These are phyloP conservation scores for Cordyceps javanica DNA, from an alignment of 2,329 filamentous ascomycete species.

Conservation along the genomic window DNA sequence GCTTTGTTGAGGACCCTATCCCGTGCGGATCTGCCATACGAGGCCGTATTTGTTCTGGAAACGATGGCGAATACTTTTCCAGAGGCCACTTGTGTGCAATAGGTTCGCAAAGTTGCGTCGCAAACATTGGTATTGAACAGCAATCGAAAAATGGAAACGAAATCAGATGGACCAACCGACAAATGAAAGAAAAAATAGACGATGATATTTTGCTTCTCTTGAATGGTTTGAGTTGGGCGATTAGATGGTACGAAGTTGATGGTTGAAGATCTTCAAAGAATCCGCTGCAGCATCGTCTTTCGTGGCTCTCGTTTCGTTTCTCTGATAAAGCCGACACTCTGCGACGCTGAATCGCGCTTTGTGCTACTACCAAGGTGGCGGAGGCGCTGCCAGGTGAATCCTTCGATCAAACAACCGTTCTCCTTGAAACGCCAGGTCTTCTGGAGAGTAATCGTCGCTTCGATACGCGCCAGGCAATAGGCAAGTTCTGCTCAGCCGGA, in stretches of 20 bases:
- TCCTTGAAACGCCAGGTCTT: neutral
- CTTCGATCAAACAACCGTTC: neutral
- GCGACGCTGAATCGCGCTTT: neutral
- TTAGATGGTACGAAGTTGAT: neutral
- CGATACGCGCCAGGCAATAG: neutral
- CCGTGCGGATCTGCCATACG: constrained; percentile 11
- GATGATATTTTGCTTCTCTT: neutral
- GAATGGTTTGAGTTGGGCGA: neutral
- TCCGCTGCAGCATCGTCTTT: neutral
- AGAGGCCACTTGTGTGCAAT: constrained; percentile 13
- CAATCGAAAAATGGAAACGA: neutral
- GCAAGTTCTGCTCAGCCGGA: constrained; percentile 1
- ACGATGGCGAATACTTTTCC: constrained; percentile 6
- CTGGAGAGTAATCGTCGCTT: neutral
- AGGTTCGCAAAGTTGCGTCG: constrained; percentile 12
- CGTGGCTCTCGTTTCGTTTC: constrained; percentile 1
- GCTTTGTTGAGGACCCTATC: constrained; percentile 7
- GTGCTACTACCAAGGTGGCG: neutral
- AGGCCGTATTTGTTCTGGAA: constrained; percentile 10
- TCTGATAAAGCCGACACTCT: neutral
- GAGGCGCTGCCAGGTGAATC: neutral
- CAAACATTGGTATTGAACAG: constrained; percentile 11
- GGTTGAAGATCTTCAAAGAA: neutral
- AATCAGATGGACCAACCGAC: constrained; percentile 8
- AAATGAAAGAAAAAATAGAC: neutral